A percentile compares a stretch with the other conserved stretches of the same genome.
These are phyloP conservation scores for Pleurotus tuoliensis DNA, from an alignment of 768 basidiomycete species.

Conservation along the genomic window DNA sequence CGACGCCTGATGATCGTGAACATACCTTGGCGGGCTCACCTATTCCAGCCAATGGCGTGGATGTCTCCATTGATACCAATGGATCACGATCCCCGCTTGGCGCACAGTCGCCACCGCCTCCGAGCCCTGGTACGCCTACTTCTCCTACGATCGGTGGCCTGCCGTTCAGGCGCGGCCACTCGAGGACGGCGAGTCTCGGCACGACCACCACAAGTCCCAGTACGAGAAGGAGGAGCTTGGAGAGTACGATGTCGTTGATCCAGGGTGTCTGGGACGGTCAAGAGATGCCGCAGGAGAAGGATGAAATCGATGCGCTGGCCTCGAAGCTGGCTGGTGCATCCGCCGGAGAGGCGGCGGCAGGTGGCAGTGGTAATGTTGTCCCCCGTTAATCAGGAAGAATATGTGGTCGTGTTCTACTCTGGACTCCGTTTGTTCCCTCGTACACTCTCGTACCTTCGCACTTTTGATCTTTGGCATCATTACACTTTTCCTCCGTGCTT, in stretches of 20 bases:
- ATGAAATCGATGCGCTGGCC: slow-evolving; percentile 5
- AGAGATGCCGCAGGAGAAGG: slow-evolving; percentile 13
- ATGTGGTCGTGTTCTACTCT: too few relatives aligned
- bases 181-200: slow-evolving; percentile 79
- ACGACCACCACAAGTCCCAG: slow-evolving; percentile 96
- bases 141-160: slow-evolving; percentile 35
- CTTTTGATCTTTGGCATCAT: too few relatives aligned
- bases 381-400: too few relatives aligned
- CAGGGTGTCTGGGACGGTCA: slow-evolving; percentile 88
- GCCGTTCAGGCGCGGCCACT: slow-evolving; percentile 69
- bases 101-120: slow-evolving; percentile 20
- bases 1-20: slow-evolving; percentile 47
- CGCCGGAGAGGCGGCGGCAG: neutral
- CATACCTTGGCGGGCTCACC: slow-evolving; percentile 33
- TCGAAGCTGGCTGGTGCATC: neutral
- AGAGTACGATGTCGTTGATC: slow-evolving; percentile 94
- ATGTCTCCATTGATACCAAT: slow-evolving; percentile 35
- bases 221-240: slow-evolving; percentile 85
- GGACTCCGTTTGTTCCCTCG: too few relatives aligned
- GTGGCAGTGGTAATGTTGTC: neutral
- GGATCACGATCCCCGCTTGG: slow-evolving; percentile 17
- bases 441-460: too few relatives aligned
- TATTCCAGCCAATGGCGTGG: slow-evolving; percentile 42
- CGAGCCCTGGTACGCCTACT: slow-evolving; percentile 10
- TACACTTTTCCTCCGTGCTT: too few relatives aligned